These are phyloP conservation scores for Citrus hindsii DNA, from an alignment of 345 rosid species.

Conservation along the genomic window DNA sequence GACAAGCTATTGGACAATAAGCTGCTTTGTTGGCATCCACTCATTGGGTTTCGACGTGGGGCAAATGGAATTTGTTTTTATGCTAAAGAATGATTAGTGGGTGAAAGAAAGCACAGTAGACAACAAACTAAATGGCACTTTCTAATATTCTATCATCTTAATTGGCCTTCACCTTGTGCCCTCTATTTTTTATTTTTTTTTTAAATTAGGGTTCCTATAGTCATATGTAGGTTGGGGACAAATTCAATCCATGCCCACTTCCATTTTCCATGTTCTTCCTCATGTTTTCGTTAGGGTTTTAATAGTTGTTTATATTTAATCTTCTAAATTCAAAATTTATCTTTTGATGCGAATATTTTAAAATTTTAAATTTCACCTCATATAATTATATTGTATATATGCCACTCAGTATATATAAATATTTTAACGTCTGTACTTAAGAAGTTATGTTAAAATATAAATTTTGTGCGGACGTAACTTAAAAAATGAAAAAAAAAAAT, in stretches of 20 bases:
- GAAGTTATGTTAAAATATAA: too few relatives aligned
- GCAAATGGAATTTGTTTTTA: conserved; percentile 30
- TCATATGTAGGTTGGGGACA: conserved; percentile 8
- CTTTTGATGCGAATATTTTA: too few relatives aligned
- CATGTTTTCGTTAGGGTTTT: neutral
- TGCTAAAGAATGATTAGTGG: conserved; percentile 37
- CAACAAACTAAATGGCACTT: neutral
- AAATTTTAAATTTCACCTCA: too few relatives aligned
- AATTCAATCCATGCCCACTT: conserved; percentile 18
- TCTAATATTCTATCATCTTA: conserved; percentile 11
- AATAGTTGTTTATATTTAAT: neutral
- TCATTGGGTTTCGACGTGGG: conserved; percentile 23
- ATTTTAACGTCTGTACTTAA: too few relatives aligned
- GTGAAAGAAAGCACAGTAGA: conserved; percentile 7
- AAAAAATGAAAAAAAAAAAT: too few relatives aligned
- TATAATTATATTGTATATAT: too few relatives aligned
- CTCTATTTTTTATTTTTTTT: too few relatives aligned
- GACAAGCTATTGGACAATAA: conserved; percentile 11
- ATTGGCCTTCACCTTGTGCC: neutral
- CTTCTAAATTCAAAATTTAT: too few relatives aligned
- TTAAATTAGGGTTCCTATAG: too few relatives aligned
- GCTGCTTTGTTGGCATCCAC: conserved; percentile 33
- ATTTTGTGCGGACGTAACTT: too few relatives aligned
- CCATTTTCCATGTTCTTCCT: neutral
- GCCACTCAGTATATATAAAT: too few relatives aligned